Evolutionary conservation across 2,329 filamentous ascomycete genomes (phyloP).

Genomic region (Colletotrichum tropicicola): DNA sequence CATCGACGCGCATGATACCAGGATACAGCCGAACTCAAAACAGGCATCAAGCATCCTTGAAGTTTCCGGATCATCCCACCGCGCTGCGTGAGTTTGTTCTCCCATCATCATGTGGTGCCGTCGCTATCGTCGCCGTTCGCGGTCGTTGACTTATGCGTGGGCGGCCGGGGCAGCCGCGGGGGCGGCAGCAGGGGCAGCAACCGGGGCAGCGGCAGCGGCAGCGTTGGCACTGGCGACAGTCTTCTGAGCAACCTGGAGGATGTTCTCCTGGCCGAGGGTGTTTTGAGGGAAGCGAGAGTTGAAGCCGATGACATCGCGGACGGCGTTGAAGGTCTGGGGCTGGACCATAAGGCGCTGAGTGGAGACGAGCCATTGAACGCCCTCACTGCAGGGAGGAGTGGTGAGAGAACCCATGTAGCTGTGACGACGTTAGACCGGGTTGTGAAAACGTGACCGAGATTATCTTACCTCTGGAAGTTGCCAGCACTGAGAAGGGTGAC

Average conservation of each 20-base stretch:
- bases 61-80: background rate
- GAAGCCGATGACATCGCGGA: slow-evolving; percentile 54
- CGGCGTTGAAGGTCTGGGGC: slow-evolving; percentile 46
- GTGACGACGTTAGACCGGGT: background rate
- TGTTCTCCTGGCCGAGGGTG: slow-evolving; percentile 47
- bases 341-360: slow-evolving; percentile 50
- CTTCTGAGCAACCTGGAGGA: slow-evolving; percentile 37
- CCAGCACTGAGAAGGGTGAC: slow-evolving; percentile 45
- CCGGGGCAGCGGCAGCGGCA: background rate
- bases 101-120: background rate
- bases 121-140: background rate
- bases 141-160: background rate
- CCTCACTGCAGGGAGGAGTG: slow-evolving; percentile 58
- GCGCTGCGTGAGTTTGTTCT: background rate
- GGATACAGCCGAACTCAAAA: slow-evolving; percentile 12
- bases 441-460: too few relatives aligned
- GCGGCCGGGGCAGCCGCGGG: background rate
- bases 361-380: slow-evolving; percentile 58
- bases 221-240: slow-evolving; percentile 10
- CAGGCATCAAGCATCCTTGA: background rate
- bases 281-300: slow-evolving; percentile 58
- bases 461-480: slow-evolving; percentile 47
- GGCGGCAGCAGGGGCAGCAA: slow-evolving; percentile 2
- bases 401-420: slow-evolving; percentile 58
- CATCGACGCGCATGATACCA: slow-evolving; percentile 7